These are phyloP conservation scores for Phlyctochytrium arcticum DNA, from an alignment of 192 early-diverging fungal genomes.

Conservation along the genomic window DNA sequence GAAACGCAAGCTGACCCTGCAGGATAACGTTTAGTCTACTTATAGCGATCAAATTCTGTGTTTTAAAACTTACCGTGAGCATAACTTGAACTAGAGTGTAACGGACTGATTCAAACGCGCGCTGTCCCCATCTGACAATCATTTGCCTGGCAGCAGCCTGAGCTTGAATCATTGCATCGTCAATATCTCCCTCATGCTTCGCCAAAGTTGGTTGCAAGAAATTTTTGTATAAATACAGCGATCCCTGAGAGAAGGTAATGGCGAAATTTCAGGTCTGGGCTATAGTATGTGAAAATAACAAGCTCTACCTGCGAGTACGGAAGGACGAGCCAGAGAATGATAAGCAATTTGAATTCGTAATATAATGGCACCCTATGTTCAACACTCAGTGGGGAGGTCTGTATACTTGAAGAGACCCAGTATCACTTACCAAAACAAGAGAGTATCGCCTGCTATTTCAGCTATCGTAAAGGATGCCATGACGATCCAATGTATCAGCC, in stretches of 20 bases:
- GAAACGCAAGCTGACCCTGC: too few species aligned
- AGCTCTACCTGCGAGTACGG: conserved; percentile 14
- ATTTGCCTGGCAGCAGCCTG: conserved; percentile 11
- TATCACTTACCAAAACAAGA: conserved; percentile 20
- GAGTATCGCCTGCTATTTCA: conserved; percentile 20
- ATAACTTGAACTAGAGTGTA: neutral
- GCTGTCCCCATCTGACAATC: neutral
- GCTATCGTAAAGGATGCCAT: conserved; percentile 16
- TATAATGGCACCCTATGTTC: conserved; percentile 20
- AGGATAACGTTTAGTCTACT: too few species aligned
- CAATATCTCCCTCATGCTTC: conserved; percentile 19
- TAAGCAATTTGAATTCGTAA: conserved; percentile 20
- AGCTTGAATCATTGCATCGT: conserved; percentile 15
- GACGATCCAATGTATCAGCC: conserved; percentile 28
- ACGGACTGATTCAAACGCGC: neutral
- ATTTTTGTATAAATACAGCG: conserved; percentile 1
- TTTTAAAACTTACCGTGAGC: neutral
- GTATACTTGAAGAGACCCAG: neutral
- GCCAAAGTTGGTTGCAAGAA: conserved; percentile 17
- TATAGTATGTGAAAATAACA: neutral
- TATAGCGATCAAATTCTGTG: too few species aligned
- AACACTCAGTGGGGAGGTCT: neutral
- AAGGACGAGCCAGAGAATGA: conserved; percentile 23
- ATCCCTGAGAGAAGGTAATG: conserved; percentile 6
- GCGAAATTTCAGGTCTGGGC: neutral